A percentile compares a stretch with the other conserved stretches of the same genome.
These are phyloP conservation scores for Acer negundo DNA, from an alignment of 345 rosid genomes.

Conservation along the genomic window DNA sequence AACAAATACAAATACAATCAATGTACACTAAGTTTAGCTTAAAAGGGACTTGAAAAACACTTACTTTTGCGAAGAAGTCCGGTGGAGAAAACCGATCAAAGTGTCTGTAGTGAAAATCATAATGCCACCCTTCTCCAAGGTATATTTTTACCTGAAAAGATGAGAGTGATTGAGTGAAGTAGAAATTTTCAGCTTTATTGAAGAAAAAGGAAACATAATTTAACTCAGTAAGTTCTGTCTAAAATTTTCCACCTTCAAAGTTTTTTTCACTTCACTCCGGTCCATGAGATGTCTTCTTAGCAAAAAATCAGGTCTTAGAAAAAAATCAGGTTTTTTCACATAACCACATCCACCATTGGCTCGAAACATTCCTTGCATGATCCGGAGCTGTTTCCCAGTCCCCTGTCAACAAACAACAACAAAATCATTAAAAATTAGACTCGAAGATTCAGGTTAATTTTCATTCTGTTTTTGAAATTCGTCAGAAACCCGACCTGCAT, in stretches of 20 bases:
- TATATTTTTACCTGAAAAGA: slow-evolving; percentile 58
- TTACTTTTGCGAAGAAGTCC: slow-evolving; percentile 72
- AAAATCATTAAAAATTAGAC: background rate
- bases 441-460: background rate
- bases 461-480: background rate
- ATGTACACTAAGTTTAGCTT: background rate
- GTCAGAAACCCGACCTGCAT: slow-evolving; percentile 68
- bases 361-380: slow-evolving; percentile 90
- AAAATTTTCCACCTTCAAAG: slow-evolving; percentile 45
- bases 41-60: background rate
- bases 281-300: slow-evolving; percentile 37
- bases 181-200: slow-evolving; percentile 10
- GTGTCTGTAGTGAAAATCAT: slow-evolving; percentile 62
- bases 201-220: background rate
- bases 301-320: slow-evolving; percentile 27
- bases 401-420: slow-evolving; percentile 44
- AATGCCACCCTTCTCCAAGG: slow-evolving; percentile 89
- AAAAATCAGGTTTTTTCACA: slow-evolving; percentile 74
- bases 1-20: too few relatives aligned
- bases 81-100: slow-evolving; percentile 88
- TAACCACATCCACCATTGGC: slow-evolving; percentile 88
- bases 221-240: background rate
- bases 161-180: background rate
- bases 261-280: slow-evolving; percentile 36
- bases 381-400: slow-evolving; percentile 63